Percentiles rank a stretch among this genome's conserved stretches.
phyloP scores from a whole-genome alignment of 306 rosid species.

The Oxytropis ochrocephala region DNA sequence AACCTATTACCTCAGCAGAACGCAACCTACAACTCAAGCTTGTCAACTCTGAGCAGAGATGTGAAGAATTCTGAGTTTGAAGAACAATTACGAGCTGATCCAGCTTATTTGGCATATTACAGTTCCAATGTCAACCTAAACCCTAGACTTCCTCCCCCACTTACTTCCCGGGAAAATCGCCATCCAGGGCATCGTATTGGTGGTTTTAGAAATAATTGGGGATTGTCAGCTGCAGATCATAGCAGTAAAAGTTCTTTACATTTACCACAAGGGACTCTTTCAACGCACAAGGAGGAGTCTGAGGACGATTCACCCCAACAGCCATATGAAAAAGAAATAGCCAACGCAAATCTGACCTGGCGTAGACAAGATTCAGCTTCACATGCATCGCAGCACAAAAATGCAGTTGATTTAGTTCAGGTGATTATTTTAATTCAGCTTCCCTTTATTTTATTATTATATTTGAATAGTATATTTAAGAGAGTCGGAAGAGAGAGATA shows the following conservation, averaged over 20 bases:
- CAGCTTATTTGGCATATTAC: slow-evolving; percentile 43
- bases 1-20: slow-evolving; percentile 37
- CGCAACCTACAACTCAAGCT: slow-evolving; percentile 29
- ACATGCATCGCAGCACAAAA: slow-evolving; percentile 29
- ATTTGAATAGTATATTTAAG: background rate
- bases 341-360: slow-evolving; percentile 26
- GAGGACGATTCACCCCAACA: slow-evolving; percentile 54
- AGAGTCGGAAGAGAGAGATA: too few species aligned
- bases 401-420: slow-evolving; percentile 49
- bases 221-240: slow-evolving; percentile 51
- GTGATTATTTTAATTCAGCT: slow-evolving; percentile 24
- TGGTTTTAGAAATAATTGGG: slow-evolving; percentile 37
- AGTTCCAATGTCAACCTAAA: slow-evolving; percentile 57
- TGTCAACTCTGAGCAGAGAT: slow-evolving; percentile 38
- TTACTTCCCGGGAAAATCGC: slow-evolving; percentile 59
- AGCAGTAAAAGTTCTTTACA: slow-evolving; percentile 40
- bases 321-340: slow-evolving; percentile 40
- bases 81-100: slow-evolving; percentile 46
- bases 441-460: background rate
- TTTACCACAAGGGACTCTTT: slow-evolving; percentile 46
- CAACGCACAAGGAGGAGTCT: slow-evolving; percentile 56
- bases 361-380: slow-evolving; percentile 30
- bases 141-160: slow-evolving; percentile 61
- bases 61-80: slow-evolving; percentile 41
- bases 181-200: slow-evolving; percentile 39